These are phyloP conservation scores for Aspergillus homomorphus DNA, from an alignment of 495 filamentous ascomycete genomes.

Conservation along the genomic window DNA sequence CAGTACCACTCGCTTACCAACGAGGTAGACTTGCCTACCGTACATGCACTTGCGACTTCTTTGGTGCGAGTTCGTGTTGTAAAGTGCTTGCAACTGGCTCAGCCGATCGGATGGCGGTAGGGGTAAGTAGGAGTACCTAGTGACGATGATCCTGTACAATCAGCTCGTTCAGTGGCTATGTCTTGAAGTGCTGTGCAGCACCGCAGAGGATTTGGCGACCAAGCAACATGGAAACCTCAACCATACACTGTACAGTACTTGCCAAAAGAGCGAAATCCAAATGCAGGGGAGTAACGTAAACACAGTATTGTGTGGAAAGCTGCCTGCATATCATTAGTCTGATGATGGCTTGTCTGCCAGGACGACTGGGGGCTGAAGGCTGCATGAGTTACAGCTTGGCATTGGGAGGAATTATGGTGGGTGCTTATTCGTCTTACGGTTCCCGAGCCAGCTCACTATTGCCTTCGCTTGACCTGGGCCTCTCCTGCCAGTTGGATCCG, in stretches of 20 bases:
- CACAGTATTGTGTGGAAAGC: not conserved
- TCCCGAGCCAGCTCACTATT: not conserved
- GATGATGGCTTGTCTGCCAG: not conserved
- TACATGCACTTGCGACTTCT: not conserved
- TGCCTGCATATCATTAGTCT: not conserved
- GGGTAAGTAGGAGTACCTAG: not conserved
- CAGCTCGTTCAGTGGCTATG: not conserved
- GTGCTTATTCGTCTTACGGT: not conserved
- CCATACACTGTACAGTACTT: not conserved
- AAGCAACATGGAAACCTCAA: not conserved
- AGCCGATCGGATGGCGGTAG: not conserved
- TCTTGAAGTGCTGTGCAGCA: not conserved
- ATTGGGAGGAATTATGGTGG: not conserved
- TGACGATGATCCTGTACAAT: not conserved
- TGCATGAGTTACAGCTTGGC: conserved; percentile 3
- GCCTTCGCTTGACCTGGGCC: not conserved
- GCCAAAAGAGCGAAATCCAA: no score
- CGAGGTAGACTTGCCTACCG: no score
- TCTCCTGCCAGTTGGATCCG: conserved; percentile 12
- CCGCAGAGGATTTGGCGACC: not conserved
- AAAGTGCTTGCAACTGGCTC: not conserved
- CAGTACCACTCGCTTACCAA: no score
- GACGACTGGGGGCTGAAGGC: not conserved
- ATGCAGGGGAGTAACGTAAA: no score
- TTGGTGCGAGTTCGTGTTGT: not conserved